Evolutionary conservation across 2,329 filamentous ascomycete species (phyloP).

Genomic region (Juglanconis sp.): DNA sequence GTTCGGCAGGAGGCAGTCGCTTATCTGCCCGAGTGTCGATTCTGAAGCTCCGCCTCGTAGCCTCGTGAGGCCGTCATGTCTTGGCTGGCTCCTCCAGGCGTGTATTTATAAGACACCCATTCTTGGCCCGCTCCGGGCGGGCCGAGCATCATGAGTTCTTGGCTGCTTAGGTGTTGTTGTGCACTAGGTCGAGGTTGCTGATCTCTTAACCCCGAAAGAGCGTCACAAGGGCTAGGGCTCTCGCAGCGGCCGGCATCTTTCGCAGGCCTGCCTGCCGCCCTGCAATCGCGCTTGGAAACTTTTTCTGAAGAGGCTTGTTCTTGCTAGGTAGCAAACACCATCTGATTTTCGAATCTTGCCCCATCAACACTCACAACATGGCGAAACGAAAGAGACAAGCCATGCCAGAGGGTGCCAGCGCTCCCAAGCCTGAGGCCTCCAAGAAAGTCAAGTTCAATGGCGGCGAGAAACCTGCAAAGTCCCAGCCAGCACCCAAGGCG

Average conservation of each 20-base stretch:
- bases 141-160: neutral
- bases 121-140: neutral
- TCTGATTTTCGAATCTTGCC: neutral
- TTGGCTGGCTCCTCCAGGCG: neutral
- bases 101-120: neutral
- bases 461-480: constrained; percentile 2
- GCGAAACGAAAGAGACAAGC: constrained; percentile 29
- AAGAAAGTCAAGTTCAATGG: constrained; percentile 12
- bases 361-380: constrained; percentile 17
- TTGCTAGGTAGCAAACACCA: neutral
- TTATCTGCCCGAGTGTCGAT: no score
- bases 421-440: constrained; percentile 6
- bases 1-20: no score
- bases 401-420: constrained; percentile 17
- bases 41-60: neutral
- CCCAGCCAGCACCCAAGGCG: constrained; percentile 19
- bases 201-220: no score
- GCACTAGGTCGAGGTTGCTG: neutral
- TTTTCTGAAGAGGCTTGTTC: neutral
- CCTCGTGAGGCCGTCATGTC: neutral
- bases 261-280: neutral
- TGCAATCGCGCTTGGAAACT: neutral
- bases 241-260: neutral
- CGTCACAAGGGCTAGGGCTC: neutral
- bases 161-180: neutral